phyloP scores from a whole-genome alignment of 805 yeast genomes.

The Alloascoidea africana region DNA sequence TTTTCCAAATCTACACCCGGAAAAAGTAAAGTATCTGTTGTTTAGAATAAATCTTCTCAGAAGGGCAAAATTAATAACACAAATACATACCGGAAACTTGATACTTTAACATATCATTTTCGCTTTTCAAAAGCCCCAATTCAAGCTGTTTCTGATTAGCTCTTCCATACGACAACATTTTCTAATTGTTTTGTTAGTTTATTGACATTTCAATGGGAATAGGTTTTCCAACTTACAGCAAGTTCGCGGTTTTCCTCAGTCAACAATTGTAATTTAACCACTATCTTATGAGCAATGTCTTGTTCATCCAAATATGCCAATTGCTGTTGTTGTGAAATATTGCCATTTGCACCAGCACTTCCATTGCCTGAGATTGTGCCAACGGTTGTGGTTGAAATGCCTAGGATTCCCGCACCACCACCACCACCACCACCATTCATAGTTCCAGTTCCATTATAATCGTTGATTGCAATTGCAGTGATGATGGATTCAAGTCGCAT shows the following conservation, averaged over 20 bases:
- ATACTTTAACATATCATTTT: constrained; percentile 29
- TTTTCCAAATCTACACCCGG: not conserved
- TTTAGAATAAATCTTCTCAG: too few relatives aligned
- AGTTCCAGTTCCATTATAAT: constrained; percentile 19
- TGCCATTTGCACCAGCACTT: constrained; percentile 4
- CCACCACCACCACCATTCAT: constrained; percentile 35
- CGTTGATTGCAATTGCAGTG: constrained; percentile 38
- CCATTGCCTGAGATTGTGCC: too few relatives aligned
- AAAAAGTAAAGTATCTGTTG: not conserved
- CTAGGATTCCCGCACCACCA: constrained; percentile 4
- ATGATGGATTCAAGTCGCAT: constrained; percentile 44
- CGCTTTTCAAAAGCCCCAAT: constrained; percentile 39
- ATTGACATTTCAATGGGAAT: constrained; percentile 1
- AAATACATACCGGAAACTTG: constrained; percentile 7
- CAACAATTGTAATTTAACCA: constrained; percentile 42
- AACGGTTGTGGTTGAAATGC: not conserved
- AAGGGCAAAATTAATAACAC: not conserved
- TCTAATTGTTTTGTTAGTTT: constrained; percentile 10
- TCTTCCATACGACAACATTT: constrained; percentile 63
- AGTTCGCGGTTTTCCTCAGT: constrained; percentile 58
- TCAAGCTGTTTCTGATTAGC: constrained; percentile 58
- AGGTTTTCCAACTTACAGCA: constrained; percentile 11
- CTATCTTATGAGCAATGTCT: constrained; percentile 59
- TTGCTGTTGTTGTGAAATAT: constrained; percentile 3
- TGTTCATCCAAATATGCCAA: constrained; percentile 41